Evolutionary conservation across 768 basidiomycete genomes (phyloP).

Genomic region (Podaxis pistillaris): DNA sequence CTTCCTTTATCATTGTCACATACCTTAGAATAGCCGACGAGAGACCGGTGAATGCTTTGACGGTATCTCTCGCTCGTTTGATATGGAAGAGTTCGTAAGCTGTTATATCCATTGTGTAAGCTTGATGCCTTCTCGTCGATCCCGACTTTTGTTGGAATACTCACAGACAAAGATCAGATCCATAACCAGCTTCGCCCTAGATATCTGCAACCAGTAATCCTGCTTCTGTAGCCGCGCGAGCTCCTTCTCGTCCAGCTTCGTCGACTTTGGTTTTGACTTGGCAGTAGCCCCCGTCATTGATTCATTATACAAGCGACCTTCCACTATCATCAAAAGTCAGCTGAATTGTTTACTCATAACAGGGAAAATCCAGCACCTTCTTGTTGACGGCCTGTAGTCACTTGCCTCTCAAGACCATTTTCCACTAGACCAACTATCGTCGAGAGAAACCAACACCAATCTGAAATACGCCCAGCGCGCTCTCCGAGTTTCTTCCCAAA

Average conservation of each 20-base stretch:
- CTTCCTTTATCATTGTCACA: slow-evolving; percentile 11
- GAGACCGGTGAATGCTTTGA: slow-evolving; percentile 69
- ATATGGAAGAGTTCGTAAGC: slow-evolving; percentile 80
- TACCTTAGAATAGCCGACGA: slow-evolving; percentile 75
- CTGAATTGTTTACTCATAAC: slow-evolving; percentile 4
- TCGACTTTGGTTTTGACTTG: slow-evolving; percentile 59
- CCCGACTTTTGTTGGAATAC: slow-evolving; percentile 19
- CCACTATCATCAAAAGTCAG: slow-evolving; percentile 44
- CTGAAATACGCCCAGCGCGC: slow-evolving; percentile 70
- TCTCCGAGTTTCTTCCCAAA: slow-evolving; percentile 62
- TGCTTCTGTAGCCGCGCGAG: slow-evolving; percentile 64
- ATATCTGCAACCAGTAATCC: slow-evolving; percentile 73
- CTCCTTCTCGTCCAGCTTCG: slow-evolving; percentile 69
- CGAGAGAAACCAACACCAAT: slow-evolving; percentile 85
- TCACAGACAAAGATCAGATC: slow-evolving; percentile 87
- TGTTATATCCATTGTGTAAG: slow-evolving; percentile 26
- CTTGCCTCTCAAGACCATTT: slow-evolving; percentile 75
- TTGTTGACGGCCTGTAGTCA: slow-evolving; percentile 61
- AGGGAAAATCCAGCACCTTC: slow-evolving; percentile 47
- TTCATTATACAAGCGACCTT: slow-evolving; percentile 69
- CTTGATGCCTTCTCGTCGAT: slow-evolving; percentile 1
- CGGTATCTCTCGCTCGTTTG: slow-evolving; percentile 54
- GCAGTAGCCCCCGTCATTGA: slow-evolving; percentile 68
- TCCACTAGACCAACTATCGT: slow-evolving; percentile 82
- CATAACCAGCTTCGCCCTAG: slow-evolving; percentile 73